These are phyloP conservation scores for Circinella minor DNA, from an alignment of 371 early-diverging fungal species.

Conservation along the genomic window DNA sequence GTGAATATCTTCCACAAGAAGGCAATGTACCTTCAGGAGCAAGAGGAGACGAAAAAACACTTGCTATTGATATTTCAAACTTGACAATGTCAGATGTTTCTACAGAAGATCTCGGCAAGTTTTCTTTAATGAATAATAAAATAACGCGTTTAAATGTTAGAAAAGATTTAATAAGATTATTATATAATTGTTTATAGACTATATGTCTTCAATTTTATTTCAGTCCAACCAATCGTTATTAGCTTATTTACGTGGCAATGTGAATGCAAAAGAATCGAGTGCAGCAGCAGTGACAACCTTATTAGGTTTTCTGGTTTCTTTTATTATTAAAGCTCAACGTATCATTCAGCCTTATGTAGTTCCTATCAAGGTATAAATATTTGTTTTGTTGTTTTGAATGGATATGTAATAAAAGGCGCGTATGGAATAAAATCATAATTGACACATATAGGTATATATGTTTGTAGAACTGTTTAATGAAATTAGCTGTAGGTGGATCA, in stretches of 20 bases:
- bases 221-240: slow-evolving; percentile 31
- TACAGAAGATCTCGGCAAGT: slow-evolving; percentile 42
- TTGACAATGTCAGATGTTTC: slow-evolving; percentile 31
- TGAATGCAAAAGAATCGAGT: slow-evolving; percentile 18
- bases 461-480: slow-evolving; percentile 22
- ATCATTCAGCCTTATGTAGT: slow-evolving; percentile 32
- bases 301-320: slow-evolving; percentile 33
- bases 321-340: slow-evolving; percentile 26
- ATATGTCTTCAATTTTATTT: slow-evolving; percentile 41
- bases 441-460: neutral
- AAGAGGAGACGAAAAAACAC: slow-evolving; percentile 21
- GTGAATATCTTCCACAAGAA: neutral
- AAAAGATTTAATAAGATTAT: neutral
- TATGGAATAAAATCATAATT: too few species aligned
- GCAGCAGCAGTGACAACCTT: slow-evolving; percentile 26
- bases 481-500: slow-evolving; percentile 15
- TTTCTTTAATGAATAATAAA: neutral
- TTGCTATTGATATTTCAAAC: slow-evolving; percentile 31
- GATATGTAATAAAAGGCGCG: too few species aligned
- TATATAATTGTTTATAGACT: slow-evolving; percentile 29
- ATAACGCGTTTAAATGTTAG: neutral
- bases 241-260: slow-evolving; percentile 21
- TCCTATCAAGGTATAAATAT: slow-evolving; percentile 12
- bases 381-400: too few species aligned
- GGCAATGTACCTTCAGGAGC: neutral